Conservation (phyloP, 2,329 filamentous ascomycete species). For the Colletotrichum plurivorum region DNA sequence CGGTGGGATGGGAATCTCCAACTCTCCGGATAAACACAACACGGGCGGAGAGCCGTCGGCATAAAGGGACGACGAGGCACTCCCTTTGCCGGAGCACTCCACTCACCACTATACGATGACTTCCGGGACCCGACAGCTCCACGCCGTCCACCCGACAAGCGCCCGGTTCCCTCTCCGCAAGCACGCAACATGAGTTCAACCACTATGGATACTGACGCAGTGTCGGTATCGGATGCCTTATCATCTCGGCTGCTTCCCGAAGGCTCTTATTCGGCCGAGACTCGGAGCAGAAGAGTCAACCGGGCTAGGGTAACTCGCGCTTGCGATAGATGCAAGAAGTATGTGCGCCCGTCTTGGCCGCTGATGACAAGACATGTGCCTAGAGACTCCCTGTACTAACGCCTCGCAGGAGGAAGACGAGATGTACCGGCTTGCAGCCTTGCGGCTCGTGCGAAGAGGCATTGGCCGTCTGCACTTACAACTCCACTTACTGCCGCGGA, state of each 20-base stretch:
- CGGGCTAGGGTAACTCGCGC: conserved; percentile 60
- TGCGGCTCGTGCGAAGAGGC: conserved; percentile 50
- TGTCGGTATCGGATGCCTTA: neutral
- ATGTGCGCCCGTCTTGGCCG: neutral
- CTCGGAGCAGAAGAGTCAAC: conserved; percentile 45
- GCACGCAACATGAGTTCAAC: neutral
- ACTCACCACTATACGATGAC: too few relatives aligned
- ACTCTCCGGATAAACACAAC: too few relatives aligned
- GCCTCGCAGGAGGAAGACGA: conserved; percentile 47
- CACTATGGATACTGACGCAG: neutral
- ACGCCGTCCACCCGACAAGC: too few relatives aligned
- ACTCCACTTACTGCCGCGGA: conserved; percentile 63
- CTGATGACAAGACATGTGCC: too few relatives aligned
- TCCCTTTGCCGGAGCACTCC: too few relatives aligned
- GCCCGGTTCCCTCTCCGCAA: too few relatives aligned
- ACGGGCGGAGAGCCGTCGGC: too few relatives aligned
- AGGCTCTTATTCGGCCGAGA: neutral
- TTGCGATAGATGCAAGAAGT: conserved; percentile 64
- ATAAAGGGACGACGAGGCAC: too few relatives aligned
- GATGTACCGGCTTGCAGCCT: conserved; percentile 49
- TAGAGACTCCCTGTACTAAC: neutral
- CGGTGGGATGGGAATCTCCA: too few relatives aligned
- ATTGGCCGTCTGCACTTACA: conserved; percentile 58
- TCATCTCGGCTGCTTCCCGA: neutral
- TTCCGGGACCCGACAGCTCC: too few relatives aligned